These are phyloP conservation scores for Sclerotinia glacialis DNA, from an alignment of 2,329 filamentous ascomycete species.

Conservation along the genomic window DNA sequence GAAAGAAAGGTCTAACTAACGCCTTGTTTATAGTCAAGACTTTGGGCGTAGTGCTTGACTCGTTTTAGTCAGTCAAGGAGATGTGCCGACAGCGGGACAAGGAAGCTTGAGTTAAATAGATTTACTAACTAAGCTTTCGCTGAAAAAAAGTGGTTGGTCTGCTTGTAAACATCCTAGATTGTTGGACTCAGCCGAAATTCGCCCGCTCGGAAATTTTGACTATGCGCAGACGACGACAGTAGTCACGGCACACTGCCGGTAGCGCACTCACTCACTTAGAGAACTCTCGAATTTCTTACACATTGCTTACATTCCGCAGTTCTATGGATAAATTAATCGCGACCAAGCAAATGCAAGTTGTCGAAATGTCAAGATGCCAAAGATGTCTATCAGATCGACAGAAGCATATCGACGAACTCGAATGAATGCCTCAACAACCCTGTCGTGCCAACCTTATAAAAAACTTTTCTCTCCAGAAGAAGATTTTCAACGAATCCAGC, in stretches of 20 bases:
- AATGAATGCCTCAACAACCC: neutral
- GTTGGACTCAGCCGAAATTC: neutral
- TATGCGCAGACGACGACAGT: neutral
- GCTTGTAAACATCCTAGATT: neutral
- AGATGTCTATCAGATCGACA: neutral
- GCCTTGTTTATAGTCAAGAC: neutral
- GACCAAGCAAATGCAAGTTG: too few species aligned
- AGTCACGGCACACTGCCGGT: neutral
- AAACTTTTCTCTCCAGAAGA: neutral
- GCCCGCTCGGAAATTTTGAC: neutral
- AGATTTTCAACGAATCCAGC: neutral
- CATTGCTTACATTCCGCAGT: too few species aligned
- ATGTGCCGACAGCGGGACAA: neutral
- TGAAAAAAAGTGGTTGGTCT: conserved; percentile 10
- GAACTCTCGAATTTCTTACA: too few species aligned
- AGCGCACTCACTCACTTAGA: too few species aligned
- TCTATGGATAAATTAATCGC: too few species aligned
- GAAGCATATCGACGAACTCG: neutral
- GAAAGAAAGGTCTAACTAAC: neutral
- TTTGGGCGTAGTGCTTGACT: neutral
- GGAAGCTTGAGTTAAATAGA: conserved; percentile 1
- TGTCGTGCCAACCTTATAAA: neutral
- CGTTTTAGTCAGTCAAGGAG: neutral
- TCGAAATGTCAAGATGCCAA: too few species aligned
- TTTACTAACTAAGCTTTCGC: neutral